Evolutionary conservation across 2,329 filamentous ascomycete species (phyloP).

Genomic region (Alternaria sp.): DNA sequence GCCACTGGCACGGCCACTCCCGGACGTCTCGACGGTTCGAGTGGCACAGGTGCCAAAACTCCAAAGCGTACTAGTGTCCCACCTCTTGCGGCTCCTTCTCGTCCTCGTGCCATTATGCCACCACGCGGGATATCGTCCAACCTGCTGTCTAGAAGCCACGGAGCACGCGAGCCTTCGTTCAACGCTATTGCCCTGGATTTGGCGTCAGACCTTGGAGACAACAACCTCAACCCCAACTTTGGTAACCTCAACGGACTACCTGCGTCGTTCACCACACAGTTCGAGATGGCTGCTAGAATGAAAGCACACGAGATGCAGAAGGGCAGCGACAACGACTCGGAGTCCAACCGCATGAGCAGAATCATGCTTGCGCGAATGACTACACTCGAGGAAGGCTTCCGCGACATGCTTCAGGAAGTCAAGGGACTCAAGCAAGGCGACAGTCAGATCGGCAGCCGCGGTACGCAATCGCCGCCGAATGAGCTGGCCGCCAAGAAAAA

Average conservation of each 20-base stretch:
- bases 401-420: conserved; percentile 83
- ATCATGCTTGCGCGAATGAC: conserved; percentile 91
- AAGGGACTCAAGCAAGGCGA: conserved; percentile 63
- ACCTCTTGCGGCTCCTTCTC: conserved; percentile 35
- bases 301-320: conserved; percentile 30
- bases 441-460: conserved; percentile 31
- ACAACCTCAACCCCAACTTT: conserved; percentile 63
- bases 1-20: conserved; percentile 42
- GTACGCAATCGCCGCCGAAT: conserved; percentile 36
- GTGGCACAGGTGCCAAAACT: conserved; percentile 47
- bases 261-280: conserved; percentile 78
- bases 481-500: conserved; percentile 34
- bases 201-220: conserved; percentile 74
- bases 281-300: conserved; percentile 44
- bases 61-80: conserved; percentile 46
- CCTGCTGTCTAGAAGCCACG: conserved; percentile 59
- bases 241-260: conserved; percentile 70
- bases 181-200: conserved; percentile 68
- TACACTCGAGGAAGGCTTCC: conserved; percentile 87
- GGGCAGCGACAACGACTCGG: conserved; percentile 36
- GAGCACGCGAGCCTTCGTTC: conserved; percentile 64
- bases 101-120: conserved; percentile 40
- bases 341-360: conserved; percentile 62
- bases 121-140: conserved; percentile 62
- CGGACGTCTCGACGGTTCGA: conserved; percentile 30